Percentiles rank a stretch among this genome's conserved stretches.
Evolutionary conservation across 2,329 filamentous ascomycete genomes (phyloP).

Genomic region (Paraphoma chrysanthemicola): DNA sequence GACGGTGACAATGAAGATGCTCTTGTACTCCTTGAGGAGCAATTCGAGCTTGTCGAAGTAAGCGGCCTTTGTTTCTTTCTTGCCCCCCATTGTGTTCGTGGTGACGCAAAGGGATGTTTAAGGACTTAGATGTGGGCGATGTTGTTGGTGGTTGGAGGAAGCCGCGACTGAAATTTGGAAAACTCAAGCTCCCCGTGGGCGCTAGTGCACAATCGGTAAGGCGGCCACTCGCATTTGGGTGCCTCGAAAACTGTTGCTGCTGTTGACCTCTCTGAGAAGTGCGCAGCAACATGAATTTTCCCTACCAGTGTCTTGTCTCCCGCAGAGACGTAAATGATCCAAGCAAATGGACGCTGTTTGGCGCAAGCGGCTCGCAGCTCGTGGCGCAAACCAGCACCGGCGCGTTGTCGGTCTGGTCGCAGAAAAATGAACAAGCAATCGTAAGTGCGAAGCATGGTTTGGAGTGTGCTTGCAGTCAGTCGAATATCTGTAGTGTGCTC

Average conservation of each 20-base stretch:
- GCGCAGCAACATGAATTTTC: conserved; percentile 37
- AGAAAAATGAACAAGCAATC: conserved; percentile 22
- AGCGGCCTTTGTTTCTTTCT: conserved; percentile 88
- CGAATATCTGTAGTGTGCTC: not conserved
- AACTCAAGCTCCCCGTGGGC: conserved; percentile 23
- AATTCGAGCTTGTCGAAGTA: conserved; percentile 99
- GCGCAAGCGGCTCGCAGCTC: conserved; percentile 75
- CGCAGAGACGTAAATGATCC: conserved; percentile 20
- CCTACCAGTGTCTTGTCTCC: conserved; percentile 50
- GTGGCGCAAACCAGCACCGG: conserved; percentile 55
- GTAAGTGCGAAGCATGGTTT: conserved; percentile 25
- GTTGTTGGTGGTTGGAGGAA: conserved; percentile 28
- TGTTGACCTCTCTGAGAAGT: conserved; percentile 10
- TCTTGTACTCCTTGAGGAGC: conserved; percentile 95
- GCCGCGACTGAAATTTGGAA: conserved; percentile 16
- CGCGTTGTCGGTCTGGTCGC: conserved; percentile 37
- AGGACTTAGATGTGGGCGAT: conserved; percentile 68
- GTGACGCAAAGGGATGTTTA: conserved; percentile 97
- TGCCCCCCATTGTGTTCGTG: conserved; percentile 98
- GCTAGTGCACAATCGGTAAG: conserved; percentile 4
- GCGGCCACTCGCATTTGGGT: not conserved
- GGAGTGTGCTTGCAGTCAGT: not conserved
- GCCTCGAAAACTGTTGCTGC: conserved; percentile 6
- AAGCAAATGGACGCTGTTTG: conserved; percentile 65
- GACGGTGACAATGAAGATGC: conserved; percentile 90